These are phyloP conservation scores for Lentinus brumalis DNA, from an alignment of 768 basidiomycete genomes.

Conservation along the genomic window DNA sequence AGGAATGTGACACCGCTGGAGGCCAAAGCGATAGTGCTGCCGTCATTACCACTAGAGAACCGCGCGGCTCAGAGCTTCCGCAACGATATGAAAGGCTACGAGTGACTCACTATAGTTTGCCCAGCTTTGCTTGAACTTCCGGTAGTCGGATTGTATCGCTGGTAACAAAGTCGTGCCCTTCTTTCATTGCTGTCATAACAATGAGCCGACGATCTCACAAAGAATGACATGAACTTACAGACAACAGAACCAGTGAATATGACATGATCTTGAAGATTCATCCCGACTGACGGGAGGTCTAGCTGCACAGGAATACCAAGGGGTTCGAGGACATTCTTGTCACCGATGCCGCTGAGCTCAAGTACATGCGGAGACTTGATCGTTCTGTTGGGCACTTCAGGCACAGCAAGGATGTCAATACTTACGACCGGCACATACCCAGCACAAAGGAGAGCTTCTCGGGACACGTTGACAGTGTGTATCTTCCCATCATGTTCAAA, in stretches of 20 bases:
- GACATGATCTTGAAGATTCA: conserved; percentile 48
- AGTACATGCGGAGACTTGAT: conserved; percentile 50
- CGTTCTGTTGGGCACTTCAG: conserved; percentile 33
- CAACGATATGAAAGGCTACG: background rate
- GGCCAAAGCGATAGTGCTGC: conserved; percentile 1
- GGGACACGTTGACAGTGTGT: conserved; percentile 36
- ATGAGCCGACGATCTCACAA: background rate
- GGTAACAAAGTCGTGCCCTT: conserved; percentile 1
- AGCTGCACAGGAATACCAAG: conserved; percentile 38
- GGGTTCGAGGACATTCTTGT: conserved; percentile 31
- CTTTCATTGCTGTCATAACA: conserved; percentile 5
- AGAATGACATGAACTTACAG: conserved; percentile 10
- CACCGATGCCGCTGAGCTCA: conserved; percentile 52
- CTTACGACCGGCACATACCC: conserved; percentile 27
- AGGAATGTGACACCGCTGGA: conserved; percentile 7
- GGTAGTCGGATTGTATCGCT: conserved; percentile 10
- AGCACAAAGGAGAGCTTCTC: conserved; percentile 47
- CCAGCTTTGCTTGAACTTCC: conserved; percentile 2
- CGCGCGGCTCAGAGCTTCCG: background rate
- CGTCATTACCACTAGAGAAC: background rate
- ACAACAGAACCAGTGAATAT: conserved; percentile 23
- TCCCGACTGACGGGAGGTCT: conserved; percentile 50
- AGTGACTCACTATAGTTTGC: conserved; percentile 5
- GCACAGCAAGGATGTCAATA: background rate
- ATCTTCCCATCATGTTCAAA: conserved; percentile 32